These are phyloP conservation scores for Chlamydomonas incerta DNA, from an alignment of 139 green algal species.

Conservation along the genomic window DNA sequence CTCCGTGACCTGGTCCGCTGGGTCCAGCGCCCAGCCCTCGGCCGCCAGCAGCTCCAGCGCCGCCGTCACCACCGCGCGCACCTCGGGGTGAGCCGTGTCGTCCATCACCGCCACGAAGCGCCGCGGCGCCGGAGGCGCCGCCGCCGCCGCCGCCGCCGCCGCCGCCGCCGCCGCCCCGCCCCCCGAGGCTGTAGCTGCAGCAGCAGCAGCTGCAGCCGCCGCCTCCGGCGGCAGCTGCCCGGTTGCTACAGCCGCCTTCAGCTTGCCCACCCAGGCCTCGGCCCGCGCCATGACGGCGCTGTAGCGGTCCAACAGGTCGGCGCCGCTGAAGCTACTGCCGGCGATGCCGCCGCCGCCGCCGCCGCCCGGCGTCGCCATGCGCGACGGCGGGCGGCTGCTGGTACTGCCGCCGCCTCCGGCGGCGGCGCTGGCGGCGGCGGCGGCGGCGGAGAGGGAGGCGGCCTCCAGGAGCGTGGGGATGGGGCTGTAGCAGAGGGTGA, in stretches of 20 bases:
- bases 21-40: conserved; percentile 32
- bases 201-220: background rate
- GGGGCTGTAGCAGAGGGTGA: conserved; percentile 24
- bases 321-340: background rate
- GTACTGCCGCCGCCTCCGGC: background rate
- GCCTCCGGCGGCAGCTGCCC: background rate
- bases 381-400: conserved; percentile 6
- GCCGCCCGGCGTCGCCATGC: background rate
- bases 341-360: background rate
- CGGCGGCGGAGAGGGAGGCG: background rate
- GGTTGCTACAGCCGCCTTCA: background rate
- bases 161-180: background rate
- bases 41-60: conserved; percentile 12
- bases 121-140: background rate
- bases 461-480: conserved; percentile 4
- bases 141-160: background rate
- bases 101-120: conserved; percentile 52
- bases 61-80: conserved; percentile 36
- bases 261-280: conserved; percentile 38
- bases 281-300: background rate
- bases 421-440: background rate
- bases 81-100: conserved; percentile 54
- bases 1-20: conserved; percentile 51
- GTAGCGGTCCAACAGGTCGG: conserved; percentile 22
- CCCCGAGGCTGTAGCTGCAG: background rate